These are phyloP conservation scores for Erythrobasidium yunnanense DNA, from an alignment of 768 basidiomycete genomes.

Conservation along the genomic window DNA sequence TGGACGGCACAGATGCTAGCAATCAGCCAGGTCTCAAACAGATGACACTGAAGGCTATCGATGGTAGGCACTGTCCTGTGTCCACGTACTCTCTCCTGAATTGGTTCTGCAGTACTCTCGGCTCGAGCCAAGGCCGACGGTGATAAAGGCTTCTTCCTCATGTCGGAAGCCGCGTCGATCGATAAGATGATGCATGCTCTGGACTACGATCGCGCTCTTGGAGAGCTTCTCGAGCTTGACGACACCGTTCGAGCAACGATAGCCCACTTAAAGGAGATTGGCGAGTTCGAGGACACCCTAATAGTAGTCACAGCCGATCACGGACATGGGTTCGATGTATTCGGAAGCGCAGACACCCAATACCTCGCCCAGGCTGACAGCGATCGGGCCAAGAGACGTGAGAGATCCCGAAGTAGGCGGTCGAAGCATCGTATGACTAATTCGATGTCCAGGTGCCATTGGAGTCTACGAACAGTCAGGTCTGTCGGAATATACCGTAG, in stretches of 20 bases:
- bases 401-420: too few species aligned
- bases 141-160: slow-evolving; percentile 38
- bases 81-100: too few species aligned
- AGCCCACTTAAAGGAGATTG: slow-evolving; percentile 35
- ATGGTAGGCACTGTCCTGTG: too few species aligned
- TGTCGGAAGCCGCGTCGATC: not conserved
- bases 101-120: slow-evolving; percentile 38
- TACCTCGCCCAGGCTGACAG: slow-evolving; percentile 38
- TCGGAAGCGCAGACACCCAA: slow-evolving; percentile 41
- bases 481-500: slow-evolving; percentile 42
- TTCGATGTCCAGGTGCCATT: too few species aligned
- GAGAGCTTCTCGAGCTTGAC: slow-evolving; percentile 44
- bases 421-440: too few species aligned
- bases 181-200: slow-evolving; percentile 38
- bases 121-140: slow-evolving; percentile 38
- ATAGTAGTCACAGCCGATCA: slow-evolving; percentile 42
- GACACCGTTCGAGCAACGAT: slow-evolving; percentile 41
- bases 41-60: slow-evolving; percentile 40
- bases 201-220: slow-evolving; percentile 42
- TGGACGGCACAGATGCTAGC: not conserved
- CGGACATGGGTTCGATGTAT: slow-evolving; percentile 41
- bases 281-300: slow-evolving; percentile 42
- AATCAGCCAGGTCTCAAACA: slow-evolving; percentile 44
- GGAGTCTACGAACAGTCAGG: slow-evolving; percentile 42
- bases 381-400: slow-evolving; percentile 41